These are phyloP conservation scores for Lactifluus hygrophoroides DNA, from an alignment of 768 basidiomycete species.

Conservation along the genomic window DNA sequence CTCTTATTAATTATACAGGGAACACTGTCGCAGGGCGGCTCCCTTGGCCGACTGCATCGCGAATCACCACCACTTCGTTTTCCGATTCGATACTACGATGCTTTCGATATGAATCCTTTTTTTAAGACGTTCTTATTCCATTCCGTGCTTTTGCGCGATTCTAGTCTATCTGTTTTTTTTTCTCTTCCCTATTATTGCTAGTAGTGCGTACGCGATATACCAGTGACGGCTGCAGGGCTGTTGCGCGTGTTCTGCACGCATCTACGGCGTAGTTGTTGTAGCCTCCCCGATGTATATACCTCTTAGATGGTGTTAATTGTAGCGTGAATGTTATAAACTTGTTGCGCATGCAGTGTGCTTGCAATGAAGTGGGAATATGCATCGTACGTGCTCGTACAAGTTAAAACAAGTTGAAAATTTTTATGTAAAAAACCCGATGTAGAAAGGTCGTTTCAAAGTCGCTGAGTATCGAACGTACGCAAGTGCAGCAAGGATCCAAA, in stretches of 20 bases:
- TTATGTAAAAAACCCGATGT: no score
- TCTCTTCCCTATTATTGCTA: background rate
- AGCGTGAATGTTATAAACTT: background rate
- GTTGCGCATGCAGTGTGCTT: background rate
- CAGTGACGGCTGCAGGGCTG: background rate
- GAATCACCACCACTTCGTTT: background rate
- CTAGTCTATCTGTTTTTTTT: background rate
- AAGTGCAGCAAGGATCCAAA: no score
- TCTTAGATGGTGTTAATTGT: constrained; percentile 1
- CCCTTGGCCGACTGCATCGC: background rate
- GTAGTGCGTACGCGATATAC: background rate
- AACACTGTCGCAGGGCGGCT: constrained; percentile 7
- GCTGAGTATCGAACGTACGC: no score
- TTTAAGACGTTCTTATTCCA: constrained; percentile 8
- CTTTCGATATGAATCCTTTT: background rate
- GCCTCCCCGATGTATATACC: constrained; percentile 2
- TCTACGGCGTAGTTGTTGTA: background rate
- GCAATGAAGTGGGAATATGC: background rate
- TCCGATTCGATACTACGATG: background rate
- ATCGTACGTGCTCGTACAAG: no score
- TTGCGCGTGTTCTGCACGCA: background rate
- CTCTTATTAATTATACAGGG: background rate
- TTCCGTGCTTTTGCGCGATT: constrained; percentile 13
- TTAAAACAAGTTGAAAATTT: no score
- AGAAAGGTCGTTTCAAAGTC: no score